phyloP scores from a whole-genome alignment of 164 flowering plant species.

The Aristolochia fimbriata region DNA sequence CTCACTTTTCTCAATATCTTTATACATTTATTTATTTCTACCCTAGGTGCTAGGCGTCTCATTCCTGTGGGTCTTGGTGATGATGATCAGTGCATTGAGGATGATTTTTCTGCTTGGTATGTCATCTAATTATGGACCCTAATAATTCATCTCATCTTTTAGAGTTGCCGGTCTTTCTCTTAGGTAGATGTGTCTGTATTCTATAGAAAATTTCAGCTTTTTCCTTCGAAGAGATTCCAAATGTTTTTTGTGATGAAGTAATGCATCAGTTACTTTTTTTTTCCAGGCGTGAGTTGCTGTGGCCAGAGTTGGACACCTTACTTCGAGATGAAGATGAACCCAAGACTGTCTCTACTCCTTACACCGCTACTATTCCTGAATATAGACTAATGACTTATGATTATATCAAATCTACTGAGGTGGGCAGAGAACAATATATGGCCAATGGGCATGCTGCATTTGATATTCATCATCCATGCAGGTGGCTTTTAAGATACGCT shows the following conservation, averaged over 20 bases:
- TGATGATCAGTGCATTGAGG: constrained; percentile 71
- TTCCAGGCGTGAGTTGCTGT: constrained; percentile 60
- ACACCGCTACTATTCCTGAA: constrained; percentile 67
- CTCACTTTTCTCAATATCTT: neutral
- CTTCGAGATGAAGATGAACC: constrained; percentile 62
- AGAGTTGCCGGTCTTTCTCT: neutral
- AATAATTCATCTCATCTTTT: neutral
- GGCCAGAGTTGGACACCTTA: constrained; percentile 74
- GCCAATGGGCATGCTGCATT: constrained; percentile 48
- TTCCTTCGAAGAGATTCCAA: neutral
- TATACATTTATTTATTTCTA: neutral
- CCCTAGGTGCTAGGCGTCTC: constrained; percentile 19
- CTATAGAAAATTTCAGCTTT: neutral
- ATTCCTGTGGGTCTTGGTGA: constrained; percentile 23
- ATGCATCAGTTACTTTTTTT: constrained; percentile 1
- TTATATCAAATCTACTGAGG: constrained; percentile 15
- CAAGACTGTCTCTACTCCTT: constrained; percentile 52
- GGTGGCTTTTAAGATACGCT: constrained; percentile 24
- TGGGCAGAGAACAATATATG: constrained; percentile 22
- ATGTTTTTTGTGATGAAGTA: neutral
- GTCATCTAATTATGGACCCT: neutral
- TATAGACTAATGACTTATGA: constrained; percentile 67
- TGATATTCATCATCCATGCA: constrained; percentile 92
- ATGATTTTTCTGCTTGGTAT: constrained; percentile 88
- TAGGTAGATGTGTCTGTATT: too few species aligned